phyloP scores from a whole-genome alignment of 2,329 filamentous ascomycete species.

The Hymenotorrendiella dingleyae region DNA sequence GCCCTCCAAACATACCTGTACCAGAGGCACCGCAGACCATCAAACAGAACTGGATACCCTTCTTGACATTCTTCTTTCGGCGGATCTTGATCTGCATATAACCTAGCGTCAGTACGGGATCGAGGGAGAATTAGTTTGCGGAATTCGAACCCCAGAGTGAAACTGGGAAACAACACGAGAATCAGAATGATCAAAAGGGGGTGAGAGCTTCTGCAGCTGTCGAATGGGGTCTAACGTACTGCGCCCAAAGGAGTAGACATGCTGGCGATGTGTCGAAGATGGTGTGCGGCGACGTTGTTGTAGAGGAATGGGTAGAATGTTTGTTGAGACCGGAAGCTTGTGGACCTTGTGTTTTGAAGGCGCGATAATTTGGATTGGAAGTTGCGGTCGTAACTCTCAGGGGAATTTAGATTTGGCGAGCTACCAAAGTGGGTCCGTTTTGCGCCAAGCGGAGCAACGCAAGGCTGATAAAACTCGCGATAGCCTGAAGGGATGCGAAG shows the following conservation, averaged over 20 bases:
- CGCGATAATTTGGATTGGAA: conserved; percentile 25
- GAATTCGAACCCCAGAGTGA: conserved; percentile 22
- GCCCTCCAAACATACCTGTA: conserved; percentile 65
- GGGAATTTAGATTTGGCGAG: conserved; percentile 23
- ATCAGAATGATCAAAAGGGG: conserved; percentile 29
- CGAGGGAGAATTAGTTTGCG: conserved; percentile 15
- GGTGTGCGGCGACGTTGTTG: conserved; percentile 11
- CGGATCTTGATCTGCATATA: conserved; percentile 80
- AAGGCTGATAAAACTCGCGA: no score
- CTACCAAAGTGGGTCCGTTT: conserved; percentile 2
- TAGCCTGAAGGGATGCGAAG: no score
- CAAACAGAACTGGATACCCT: conserved; percentile 97
- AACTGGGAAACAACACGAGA: conserved; percentile 23
- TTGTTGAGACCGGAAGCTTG: conserved; percentile 12
- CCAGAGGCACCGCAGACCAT: conserved; percentile 99
- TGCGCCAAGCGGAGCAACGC: no score
- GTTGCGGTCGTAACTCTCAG: conserved; percentile 23
- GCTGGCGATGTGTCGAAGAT: conserved; percentile 23
- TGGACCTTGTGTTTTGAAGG: conserved; percentile 17
- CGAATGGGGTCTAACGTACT: conserved; percentile 36
- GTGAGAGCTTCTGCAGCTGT: conserved; percentile 14
- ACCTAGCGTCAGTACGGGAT: conserved; percentile 21
- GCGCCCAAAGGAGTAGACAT: conserved; percentile 49
- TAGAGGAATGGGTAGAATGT: conserved; percentile 9
- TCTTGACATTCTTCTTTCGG: conserved; percentile 96